Evolutionary conservation across 371 early-diverging fungal species (phyloP), one percentile per base, ranked within the genome.

Genomic region (Blakeslea trispora): DNA sequence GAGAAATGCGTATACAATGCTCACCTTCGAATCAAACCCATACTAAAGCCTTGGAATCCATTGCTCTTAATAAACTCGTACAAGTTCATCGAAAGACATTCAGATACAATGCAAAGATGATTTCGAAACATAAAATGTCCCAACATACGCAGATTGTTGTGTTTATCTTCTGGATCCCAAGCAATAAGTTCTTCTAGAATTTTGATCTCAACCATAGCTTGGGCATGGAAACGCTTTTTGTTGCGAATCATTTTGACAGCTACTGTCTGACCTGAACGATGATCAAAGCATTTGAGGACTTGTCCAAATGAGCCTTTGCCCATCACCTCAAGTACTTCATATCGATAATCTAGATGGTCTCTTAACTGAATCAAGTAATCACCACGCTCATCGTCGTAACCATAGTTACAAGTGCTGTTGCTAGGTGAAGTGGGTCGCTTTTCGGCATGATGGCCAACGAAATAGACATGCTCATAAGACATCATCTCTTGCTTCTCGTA

Each of bases 291-390:
- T 60, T 89, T 88, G 42, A 91, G 72, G 3, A 96, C 96, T 67
- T 95, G 93, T 1, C 97, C 96, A 72, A 95, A 96, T 3, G 91
- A 91, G 3, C 97, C 97, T 65, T 90, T 92, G 37, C 97, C 97
- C 57, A 96, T 74, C 14, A 86, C 58, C 15, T 83, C 83, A 18
- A 92, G 59, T 9, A 94, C 81, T 72, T 93, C 93, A 72, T 92
- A 94, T 7, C 93, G 82, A 63, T 91, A 93, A 32, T 76, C 76
- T 31, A 93, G 67, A 65, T 93, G 94, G 66, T 93, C 94, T 45
- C 88, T 81, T 22, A 73, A 56, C 11, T 85, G 84, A 37, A 93
- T 75, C 18, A 85, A 75, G 50, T 91, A 91, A 57, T 93, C 94
- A 10, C 94, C 94, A 0, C 90, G 84, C 22, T 90, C 80, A 69